Percentiles rank a stretch among this genome's conserved stretches.
Conservation (phyloP, 2,329 filamentous ascomycete genomes). For the Thermothelomyces thermophilus region DNA sequence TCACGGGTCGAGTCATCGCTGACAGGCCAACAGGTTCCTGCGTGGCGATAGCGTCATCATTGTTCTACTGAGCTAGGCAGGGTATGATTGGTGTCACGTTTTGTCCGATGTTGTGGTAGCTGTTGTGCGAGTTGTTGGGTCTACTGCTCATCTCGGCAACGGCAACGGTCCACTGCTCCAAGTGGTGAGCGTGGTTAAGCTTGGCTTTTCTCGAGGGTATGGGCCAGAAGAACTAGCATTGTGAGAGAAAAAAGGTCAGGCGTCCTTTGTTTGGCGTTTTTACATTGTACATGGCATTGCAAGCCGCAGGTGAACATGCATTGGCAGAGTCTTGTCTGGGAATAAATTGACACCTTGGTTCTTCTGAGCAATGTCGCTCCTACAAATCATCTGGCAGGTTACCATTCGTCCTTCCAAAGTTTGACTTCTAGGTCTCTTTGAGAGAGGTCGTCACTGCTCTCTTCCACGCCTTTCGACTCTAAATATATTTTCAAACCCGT, state of each 20-base stretch:
- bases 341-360: not conserved
- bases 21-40: slow-evolving; percentile 20
- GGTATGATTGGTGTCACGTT: not conserved
- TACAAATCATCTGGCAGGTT: not conserved
- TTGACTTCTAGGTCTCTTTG: no score
- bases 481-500: no score
- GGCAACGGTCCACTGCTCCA: no score
- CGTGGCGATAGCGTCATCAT: slow-evolving; percentile 25
- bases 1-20: not conserved
- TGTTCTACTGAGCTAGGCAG: slow-evolving; percentile 22
- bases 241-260: slow-evolving; percentile 7
- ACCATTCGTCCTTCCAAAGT: not conserved
- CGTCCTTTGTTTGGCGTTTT: slow-evolving; percentile 7
- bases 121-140: not conserved
- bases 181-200: not conserved
- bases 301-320: slow-evolving; percentile 8
- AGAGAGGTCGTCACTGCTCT: no score
- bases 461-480: no score
- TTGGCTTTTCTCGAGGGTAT: not conserved
- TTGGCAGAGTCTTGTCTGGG: not conserved
- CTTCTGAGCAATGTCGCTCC: no score
- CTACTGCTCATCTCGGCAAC: no score
- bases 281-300: not conserved
- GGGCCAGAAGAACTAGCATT: not conserved
- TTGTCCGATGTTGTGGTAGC: not conserved